These are phyloP conservation scores for Malbranchea cinnamomea DNA, from an alignment of 2,329 filamentous ascomycete species.

Conservation along the genomic window DNA sequence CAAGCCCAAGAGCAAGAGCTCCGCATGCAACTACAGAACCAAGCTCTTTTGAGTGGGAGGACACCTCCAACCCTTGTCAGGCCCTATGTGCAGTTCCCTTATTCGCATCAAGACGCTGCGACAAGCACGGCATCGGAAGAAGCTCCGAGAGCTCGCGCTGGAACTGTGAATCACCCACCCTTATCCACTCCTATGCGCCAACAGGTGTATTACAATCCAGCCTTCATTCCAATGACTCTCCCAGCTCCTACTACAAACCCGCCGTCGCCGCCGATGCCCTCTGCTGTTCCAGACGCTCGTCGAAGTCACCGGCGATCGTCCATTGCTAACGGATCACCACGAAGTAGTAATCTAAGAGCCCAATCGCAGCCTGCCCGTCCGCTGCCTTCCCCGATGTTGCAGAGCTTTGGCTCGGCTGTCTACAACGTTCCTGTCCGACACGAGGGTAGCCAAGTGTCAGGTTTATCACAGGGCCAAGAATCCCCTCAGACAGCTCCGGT, in stretches of 20 bases:
- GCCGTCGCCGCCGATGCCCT: slow-evolving; percentile 28
- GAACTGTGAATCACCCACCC: slow-evolving; percentile 22
- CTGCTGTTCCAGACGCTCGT: slow-evolving; percentile 27
- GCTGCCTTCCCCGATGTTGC: slow-evolving; percentile 21
- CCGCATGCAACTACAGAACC: slow-evolving; percentile 32
- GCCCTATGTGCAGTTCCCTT: slow-evolving; percentile 24
- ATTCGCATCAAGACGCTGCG: slow-evolving; percentile 23
- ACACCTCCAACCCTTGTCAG: slow-evolving; percentile 26
- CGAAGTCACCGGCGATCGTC: slow-evolving; percentile 32
- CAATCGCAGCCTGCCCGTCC: slow-evolving; percentile 36
- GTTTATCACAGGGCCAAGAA: slow-evolving; percentile 18
- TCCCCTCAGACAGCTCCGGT: slow-evolving; percentile 19
- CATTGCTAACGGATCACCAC: slow-evolving; percentile 26
- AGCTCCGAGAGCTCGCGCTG: slow-evolving; percentile 21
- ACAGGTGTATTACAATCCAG: slow-evolving; percentile 20
- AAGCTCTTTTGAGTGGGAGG: slow-evolving; percentile 27
- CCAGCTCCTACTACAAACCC: slow-evolving; percentile 29
- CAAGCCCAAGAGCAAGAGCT: slow-evolving; percentile 36
- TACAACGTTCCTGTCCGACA: slow-evolving; percentile 16
- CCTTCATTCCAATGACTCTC: slow-evolving; percentile 24
- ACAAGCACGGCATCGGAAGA: slow-evolving; percentile 22
- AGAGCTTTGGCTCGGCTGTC: slow-evolving; percentile 20
- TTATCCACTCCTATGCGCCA: slow-evolving; percentile 20
- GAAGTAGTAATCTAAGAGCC: slow-evolving; percentile 28
- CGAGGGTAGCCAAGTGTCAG: slow-evolving; percentile 17